Evolutionary conservation across 257 asterid species (phyloP).

Genomic region (Solanum medicagineum): DNA sequence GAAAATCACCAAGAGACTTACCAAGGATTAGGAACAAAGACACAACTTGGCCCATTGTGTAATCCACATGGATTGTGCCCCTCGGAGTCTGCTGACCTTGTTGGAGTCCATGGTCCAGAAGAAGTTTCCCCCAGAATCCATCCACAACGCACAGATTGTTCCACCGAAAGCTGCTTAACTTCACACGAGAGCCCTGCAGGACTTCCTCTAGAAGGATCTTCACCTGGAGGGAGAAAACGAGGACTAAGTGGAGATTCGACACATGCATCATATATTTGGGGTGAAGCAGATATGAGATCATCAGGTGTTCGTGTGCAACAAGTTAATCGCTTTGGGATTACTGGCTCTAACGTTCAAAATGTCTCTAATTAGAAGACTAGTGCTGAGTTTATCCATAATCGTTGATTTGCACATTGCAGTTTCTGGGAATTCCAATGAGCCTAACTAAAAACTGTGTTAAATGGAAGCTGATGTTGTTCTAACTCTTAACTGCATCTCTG

Average conservation of each 20-base stretch:
- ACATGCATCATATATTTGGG: constrained; percentile 34
- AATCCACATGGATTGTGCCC: constrained; percentile 21
- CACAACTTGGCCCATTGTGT: constrained; percentile 4
- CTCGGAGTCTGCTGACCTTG: constrained; percentile 21
- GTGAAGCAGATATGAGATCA: constrained; percentile 32
- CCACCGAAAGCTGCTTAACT: constrained; percentile 75
- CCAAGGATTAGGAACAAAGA: constrained; percentile 23
- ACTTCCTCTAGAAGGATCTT: constrained; percentile 40
- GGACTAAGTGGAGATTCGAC: constrained; percentile 34
- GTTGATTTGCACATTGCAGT: neutral
- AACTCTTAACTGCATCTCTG: neutral
- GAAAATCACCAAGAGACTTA: constrained; percentile 22
- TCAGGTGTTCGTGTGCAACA: constrained; percentile 22
- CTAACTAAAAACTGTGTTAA: neutral
- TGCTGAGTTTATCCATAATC: neutral
- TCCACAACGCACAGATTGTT: constrained; percentile 37
- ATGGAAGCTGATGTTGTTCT: neutral
- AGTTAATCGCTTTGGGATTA: constrained; percentile 27
- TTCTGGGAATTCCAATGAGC: neutral
- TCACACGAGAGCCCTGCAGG: constrained; percentile 61
- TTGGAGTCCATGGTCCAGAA: constrained; percentile 16
- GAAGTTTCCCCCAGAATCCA: constrained; percentile 33
- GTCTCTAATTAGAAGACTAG: neutral
- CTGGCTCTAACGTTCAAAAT: constrained; percentile 8
- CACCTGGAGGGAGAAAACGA: constrained; percentile 36